These are phyloP conservation scores for Tanozyma kutaoensis DNA, from an alignment of 805 yeast genomes.

Conservation along the genomic window DNA sequence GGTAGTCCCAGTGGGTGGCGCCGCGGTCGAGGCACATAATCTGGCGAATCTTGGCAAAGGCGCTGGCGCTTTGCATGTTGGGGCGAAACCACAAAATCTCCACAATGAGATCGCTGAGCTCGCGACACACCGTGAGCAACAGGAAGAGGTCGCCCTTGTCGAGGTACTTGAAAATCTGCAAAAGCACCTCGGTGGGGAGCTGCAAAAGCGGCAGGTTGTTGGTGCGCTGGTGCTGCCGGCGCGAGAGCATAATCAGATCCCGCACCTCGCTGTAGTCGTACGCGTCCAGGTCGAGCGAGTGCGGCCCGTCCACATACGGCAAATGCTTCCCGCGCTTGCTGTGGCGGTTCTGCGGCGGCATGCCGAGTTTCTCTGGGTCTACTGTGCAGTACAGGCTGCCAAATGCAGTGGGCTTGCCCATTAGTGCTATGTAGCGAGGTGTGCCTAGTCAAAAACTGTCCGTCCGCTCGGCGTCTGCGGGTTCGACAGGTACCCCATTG, in stretches of 20 bases:
- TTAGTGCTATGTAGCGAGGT: too few species aligned
- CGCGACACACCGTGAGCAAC: constrained; percentile 60
- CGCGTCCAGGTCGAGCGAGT: constrained; percentile 17
- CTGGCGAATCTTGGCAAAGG: constrained; percentile 38
- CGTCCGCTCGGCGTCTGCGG: too few species aligned
- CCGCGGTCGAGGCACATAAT: constrained; percentile 37
- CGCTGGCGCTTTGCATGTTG: constrained; percentile 36
- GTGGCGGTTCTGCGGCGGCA: too few species aligned
- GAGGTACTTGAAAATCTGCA: constrained; percentile 52
- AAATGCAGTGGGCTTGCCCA: too few species aligned
- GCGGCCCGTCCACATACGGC: too few species aligned
- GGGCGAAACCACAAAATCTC: constrained; percentile 88
- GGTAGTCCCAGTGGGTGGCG: constrained; percentile 51
- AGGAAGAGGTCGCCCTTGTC: constrained; percentile 50
- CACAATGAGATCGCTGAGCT: constrained; percentile 67
- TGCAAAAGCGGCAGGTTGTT: constrained; percentile 30
- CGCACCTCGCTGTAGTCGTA: constrained; percentile 21
- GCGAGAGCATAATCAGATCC: constrained; percentile 15
- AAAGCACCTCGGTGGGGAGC: constrained; percentile 48
- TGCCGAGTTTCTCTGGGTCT: too few species aligned
- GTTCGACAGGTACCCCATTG: constrained; percentile 33
- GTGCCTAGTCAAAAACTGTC: too few species aligned
- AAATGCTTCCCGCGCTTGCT: too few species aligned
- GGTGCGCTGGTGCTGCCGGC: constrained; percentile 11
- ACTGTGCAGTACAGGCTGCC: too few species aligned